Percentiles rank a stretch among this genome's conserved stretches.
These are phyloP conservation scores for Thermochaetoides thermophila DNA, from an alignment of 495 filamentous ascomycete genomes.

Conservation along the genomic window DNA sequence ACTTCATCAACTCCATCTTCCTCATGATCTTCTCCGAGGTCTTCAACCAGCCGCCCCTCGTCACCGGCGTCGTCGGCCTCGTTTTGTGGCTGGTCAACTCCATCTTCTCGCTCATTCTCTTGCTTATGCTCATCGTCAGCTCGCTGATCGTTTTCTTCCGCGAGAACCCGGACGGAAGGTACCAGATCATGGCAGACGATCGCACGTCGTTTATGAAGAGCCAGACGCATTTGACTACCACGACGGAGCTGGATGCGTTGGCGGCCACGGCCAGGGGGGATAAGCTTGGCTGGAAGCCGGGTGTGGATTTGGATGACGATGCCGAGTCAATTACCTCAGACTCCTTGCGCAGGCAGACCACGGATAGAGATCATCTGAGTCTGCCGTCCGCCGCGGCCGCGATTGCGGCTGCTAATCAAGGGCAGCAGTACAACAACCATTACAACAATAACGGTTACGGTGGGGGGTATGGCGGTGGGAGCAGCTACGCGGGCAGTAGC, in stretches of 20 bases:
- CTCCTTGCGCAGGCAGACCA: slow-evolving; percentile 14
- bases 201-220: slow-evolving; percentile 98
- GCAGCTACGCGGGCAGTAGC: too few relatives aligned
- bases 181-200: slow-evolving; percentile 95
- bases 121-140: slow-evolving; percentile 77
- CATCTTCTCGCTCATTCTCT: slow-evolving; percentile 65
- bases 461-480: too few relatives aligned
- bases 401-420: not conserved
- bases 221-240: slow-evolving; percentile 63
- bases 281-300: slow-evolving; percentile 52
- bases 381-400: slow-evolving; percentile 6
- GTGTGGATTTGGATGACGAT: slow-evolving; percentile 64
- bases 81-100: slow-evolving; percentile 89
- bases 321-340: slow-evolving; percentile 48
- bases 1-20: slow-evolving; percentile 84
- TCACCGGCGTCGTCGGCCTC: slow-evolving; percentile 90
- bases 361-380: slow-evolving; percentile 10
- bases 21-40: slow-evolving; percentile 70
- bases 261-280: slow-evolving; percentile 89
- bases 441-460: too few relatives aligned
- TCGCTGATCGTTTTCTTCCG: slow-evolving; percentile 73
- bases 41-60: slow-evolving; percentile 77
- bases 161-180: slow-evolving; percentile 91
- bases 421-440: too few relatives aligned
- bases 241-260: slow-evolving; percentile 84